Conservation (phyloP, 768 basidiomycete genomes). For the Cystobasidium tubakii region DNA sequence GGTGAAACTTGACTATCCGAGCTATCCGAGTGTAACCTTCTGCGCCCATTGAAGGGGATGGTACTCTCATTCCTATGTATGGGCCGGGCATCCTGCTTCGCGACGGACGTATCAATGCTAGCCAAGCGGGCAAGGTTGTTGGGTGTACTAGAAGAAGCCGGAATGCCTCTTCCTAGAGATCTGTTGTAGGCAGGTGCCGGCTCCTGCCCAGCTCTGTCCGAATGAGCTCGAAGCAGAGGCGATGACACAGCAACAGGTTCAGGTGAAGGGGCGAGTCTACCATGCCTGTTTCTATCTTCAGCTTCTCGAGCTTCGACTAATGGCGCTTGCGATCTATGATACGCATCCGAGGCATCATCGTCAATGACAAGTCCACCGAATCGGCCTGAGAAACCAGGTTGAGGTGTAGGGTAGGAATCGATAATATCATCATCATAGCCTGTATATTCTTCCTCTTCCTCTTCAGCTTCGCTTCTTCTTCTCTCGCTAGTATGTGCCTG, state of each 20-base stretch:
- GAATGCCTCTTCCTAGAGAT: neutral
- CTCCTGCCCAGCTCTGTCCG: neutral
- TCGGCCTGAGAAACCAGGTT: slow-evolving; percentile 11
- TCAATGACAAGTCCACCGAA: slow-evolving; percentile 33
- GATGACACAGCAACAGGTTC: neutral
- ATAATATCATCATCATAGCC: slow-evolving; percentile 30
- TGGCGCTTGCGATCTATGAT: slow-evolving; percentile 1
- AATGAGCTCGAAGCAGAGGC: neutral
- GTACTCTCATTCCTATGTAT: neutral
- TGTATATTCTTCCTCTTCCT: slow-evolving; percentile 17
- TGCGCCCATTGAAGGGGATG: neutral
- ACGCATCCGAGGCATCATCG: neutral
- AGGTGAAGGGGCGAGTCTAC: neutral
- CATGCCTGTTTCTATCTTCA: neutral
- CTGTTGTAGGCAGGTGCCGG: neutral
- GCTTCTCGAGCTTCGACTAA: neutral
- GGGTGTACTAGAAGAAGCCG: slow-evolving; percentile 2
- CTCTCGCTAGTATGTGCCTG: neutral
- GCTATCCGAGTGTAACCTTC: neutral
- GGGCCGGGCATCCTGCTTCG: neutral
- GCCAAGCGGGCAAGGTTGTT: neutral
- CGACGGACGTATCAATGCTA: neutral
- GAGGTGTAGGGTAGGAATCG: slow-evolving; percentile 35
- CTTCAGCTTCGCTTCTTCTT: neutral
- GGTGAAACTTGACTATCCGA: neutral